Base-by-base conservation (phyloP, 2,329 filamentous ascomycete species). In the Cordyceps javanica region DNA sequence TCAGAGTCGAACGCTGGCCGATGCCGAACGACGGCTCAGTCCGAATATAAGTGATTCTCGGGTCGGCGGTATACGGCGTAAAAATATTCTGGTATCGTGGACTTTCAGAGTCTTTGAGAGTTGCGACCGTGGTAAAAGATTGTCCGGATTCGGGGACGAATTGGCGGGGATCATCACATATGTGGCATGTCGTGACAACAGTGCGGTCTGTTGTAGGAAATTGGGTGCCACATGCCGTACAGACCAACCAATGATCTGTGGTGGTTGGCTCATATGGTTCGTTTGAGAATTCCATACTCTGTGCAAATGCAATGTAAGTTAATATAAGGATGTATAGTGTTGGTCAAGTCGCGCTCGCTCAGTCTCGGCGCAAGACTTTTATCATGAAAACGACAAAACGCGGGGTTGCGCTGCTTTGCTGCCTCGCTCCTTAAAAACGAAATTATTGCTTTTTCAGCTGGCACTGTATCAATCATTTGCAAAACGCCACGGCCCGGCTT, bases 121-220 rank as follows among this genome's bases (percentile, higher is more conserved):
- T 70, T 0, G 70, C 68, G 26, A 90, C 77, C 1, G 80, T 85
- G 0, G 83, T 51, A 9, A 39, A 42, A 6, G 51, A 23, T 14
- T 50, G 45, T 1, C 70, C 68, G 2, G 68, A 65, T 0, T 66
- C 60, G 0, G 87, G 86, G 0, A 89, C 83, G 66, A 81, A 91
- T 70, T 91, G 87, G 5, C 88, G 80, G 0, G 87, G 78, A 68
- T 90, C 87, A 68, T 90, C 87, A 72, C 88, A 91, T 61, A 91
- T 88, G 59, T 81, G 79, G 72, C 88, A 91, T 5, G 75, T 79
- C 55, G 72, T 77, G 44, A 84, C 72, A 28, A 75, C 65, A 13
- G 70, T 61, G 41, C 73, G 72, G 60, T 83, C 76, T 0, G 77
- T 26, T 4, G 66, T 65, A 23, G 70, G 65, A 57, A 69, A 90